These are phyloP conservation scores for Sophora flavescens DNA, from an alignment of 306 rosid genomes.

Conservation along the genomic window DNA sequence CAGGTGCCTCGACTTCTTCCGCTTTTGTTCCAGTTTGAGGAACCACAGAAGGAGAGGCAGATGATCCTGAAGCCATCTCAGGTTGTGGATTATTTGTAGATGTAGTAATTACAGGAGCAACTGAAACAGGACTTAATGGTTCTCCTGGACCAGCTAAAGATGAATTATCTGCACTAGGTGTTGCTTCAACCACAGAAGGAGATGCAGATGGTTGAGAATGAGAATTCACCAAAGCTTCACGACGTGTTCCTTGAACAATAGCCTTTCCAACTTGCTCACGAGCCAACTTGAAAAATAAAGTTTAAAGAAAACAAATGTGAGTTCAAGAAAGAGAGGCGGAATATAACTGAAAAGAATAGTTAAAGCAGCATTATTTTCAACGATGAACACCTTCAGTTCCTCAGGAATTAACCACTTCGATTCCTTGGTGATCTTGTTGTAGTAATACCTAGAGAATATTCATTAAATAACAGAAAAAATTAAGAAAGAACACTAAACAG, in stretches of 20 bases:
- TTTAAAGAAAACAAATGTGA: slow-evolving; percentile 43
- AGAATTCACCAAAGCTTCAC: slow-evolving; percentile 46
- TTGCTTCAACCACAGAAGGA: slow-evolving; percentile 57
- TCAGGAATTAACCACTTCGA: slow-evolving; percentile 93
- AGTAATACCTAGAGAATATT: slow-evolving; percentile 74
- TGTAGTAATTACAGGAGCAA: slow-evolving; percentile 63
- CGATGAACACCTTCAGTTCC: slow-evolving; percentile 78
- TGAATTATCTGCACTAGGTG: slow-evolving; percentile 55
- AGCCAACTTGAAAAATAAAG: slow-evolving; percentile 69
- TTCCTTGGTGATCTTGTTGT: slow-evolving; percentile 83
- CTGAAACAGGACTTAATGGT: slow-evolving; percentile 71
- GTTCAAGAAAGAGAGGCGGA: slow-evolving; percentile 5
- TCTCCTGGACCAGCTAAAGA: slow-evolving; percentile 59
- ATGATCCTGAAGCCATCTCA: slow-evolving; percentile 57
- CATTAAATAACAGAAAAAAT: slow-evolving; percentile 42
- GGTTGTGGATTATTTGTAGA: slow-evolving; percentile 53
- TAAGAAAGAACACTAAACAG: slow-evolving; percentile 25
- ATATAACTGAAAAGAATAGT: slow-evolving; percentile 21
- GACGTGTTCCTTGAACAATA: slow-evolving; percentile 57
- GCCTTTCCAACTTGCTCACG: slow-evolving; percentile 76
- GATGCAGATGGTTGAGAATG: slow-evolving; percentile 57
- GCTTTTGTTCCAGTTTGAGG: slow-evolving; percentile 51
- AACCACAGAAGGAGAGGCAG: slow-evolving; percentile 62
- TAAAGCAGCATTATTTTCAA: slow-evolving; percentile 22
- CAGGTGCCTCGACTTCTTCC: slow-evolving; percentile 59